A percentile compares a stretch with the other conserved stretches of the same genome.
Evolutionary conservation across 2,329 filamentous ascomycete species (phyloP).

Genomic region (Aureobasidium sp.): DNA sequence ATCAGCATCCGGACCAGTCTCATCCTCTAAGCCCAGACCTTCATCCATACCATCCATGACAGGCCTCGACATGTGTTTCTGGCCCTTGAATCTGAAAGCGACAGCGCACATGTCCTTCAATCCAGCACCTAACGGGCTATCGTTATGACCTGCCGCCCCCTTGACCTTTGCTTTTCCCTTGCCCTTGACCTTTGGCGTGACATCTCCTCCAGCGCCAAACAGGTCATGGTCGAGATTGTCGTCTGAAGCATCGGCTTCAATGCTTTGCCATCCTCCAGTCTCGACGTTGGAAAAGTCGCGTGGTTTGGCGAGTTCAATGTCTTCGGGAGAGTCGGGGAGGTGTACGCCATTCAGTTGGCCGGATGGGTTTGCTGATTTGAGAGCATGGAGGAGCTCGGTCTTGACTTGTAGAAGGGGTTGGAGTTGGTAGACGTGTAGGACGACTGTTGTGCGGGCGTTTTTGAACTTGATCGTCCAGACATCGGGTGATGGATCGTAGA

Average conservation of each 20-base stretch:
- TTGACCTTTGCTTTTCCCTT: slow-evolving; percentile 32
- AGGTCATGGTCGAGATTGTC: slow-evolving; percentile 26
- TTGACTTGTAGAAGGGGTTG: slow-evolving; percentile 36
- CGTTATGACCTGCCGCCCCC: slow-evolving; percentile 28
- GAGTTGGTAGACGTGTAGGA: slow-evolving; percentile 41
- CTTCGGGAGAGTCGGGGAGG: slow-evolving; percentile 34
- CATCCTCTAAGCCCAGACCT: slow-evolving; percentile 19
- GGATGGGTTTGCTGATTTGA: slow-evolving; percentile 34
- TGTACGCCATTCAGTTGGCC: slow-evolving; percentile 30
- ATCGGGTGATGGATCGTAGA: slow-evolving; percentile 24
- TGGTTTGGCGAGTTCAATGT: slow-evolving; percentile 37
- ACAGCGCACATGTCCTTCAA: slow-evolving; percentile 29
- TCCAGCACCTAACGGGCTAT: slow-evolving; percentile 32
- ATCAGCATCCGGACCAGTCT: slow-evolving; percentile 5
- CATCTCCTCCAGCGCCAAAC: slow-evolving; percentile 17
- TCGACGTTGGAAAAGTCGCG: slow-evolving; percentile 34
- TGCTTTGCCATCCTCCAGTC: slow-evolving; percentile 34
- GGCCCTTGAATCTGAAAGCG: slow-evolving; percentile 29
- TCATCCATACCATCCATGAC: slow-evolving; percentile 20
- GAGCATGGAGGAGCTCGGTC: slow-evolving; percentile 34
- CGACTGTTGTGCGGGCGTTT: slow-evolving; percentile 38
- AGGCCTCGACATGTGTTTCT: background rate
- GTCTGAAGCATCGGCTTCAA: slow-evolving; percentile 22
- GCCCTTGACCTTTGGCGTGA: slow-evolving; percentile 31
- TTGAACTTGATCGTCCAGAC: slow-evolving; percentile 43